Evolutionary conservation across 371 early-diverging fungal genomes (phyloP).

Genomic region (Encephalitozoon romaleae): DNA sequence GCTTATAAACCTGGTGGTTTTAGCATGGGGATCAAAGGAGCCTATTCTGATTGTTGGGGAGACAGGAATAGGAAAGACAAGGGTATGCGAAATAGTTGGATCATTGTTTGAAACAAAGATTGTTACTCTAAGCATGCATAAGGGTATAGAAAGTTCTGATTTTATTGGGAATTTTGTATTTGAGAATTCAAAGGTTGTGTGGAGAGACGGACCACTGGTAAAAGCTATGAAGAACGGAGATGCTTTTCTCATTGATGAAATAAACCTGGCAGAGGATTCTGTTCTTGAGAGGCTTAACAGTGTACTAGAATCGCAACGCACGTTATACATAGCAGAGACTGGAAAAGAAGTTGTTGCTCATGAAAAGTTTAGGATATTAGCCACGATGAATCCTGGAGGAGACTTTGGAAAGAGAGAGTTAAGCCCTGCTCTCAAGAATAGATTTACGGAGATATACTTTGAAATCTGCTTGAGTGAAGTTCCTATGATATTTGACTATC

Average conservation of each 20-base stretch:
- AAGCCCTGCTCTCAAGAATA: slow-evolving; percentile 91
- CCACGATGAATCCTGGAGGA: slow-evolving; percentile 99
- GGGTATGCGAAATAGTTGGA: slow-evolving; percentile 82
- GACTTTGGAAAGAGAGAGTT: slow-evolving; percentile 98
- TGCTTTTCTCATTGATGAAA: slow-evolving; percentile 92
- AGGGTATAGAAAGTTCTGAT: slow-evolving; percentile 88
- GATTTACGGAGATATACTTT: slow-evolving; percentile 90
- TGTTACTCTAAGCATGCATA: slow-evolving; percentile 86
- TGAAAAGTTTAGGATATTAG: slow-evolving; percentile 77
- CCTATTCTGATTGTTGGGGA: slow-evolving; percentile 93
- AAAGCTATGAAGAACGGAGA: slow-evolving; percentile 83
- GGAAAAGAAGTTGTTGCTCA: slow-evolving; percentile 67
- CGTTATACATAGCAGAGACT: slow-evolving; percentile 82
- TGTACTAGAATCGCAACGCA: slow-evolving; percentile 80
- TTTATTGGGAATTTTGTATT: slow-evolving; percentile 70
- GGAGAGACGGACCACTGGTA: slow-evolving; percentile 72
- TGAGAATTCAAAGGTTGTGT: slow-evolving; percentile 64
- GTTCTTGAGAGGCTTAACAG: slow-evolving; percentile 94
- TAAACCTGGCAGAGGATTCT: slow-evolving; percentile 94
- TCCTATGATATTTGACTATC: slow-evolving; percentile 31
- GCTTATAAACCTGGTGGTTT: slow-evolving; percentile 73
- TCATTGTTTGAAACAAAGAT: slow-evolving; percentile 64
- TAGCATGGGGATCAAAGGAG: slow-evolving; percentile 73
- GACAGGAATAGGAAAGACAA: slow-evolving; percentile 98
- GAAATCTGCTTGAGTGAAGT: slow-evolving; percentile 32